Evolutionary conservation across 768 basidiomycete species (phyloP), one percentile per base, ranked within the genome.

Genomic region (Porpolomopsis calyptriformis): DNA sequence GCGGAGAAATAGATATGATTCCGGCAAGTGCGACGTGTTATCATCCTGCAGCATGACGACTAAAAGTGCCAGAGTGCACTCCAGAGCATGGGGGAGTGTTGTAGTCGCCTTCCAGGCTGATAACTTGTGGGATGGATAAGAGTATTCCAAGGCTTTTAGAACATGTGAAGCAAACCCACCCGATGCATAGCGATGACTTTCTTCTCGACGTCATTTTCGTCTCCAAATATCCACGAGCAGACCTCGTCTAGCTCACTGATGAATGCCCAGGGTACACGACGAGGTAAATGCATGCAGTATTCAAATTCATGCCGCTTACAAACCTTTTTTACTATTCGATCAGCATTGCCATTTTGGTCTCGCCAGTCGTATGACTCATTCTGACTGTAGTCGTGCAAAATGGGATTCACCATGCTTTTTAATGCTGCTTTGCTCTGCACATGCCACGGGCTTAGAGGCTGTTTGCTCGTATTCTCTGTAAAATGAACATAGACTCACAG

Each of bases 61-160:
- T 18, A 91, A 62, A 14, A 90, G 63, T 2, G 80, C 70, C 10
- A 85, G 66, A 5, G 78, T 69, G 3, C 84, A 82, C 41, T 89
- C 86, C 22, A 91, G 69, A 1, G 89, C 83, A 56, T 88, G 85
- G 4, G 88, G 88, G n/a, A 90, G 73, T 29, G 76, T 61, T 10
- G 80, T 81, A 36, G 77, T 71, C n/a, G 74, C 74, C 59, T 67
- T 80, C 87, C 88, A 91, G 12, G 86, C 85, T 27, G 85, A 77
- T 47, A 90, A 63, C 87, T 89, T 54, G 40, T 34, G 26, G 40
- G 47, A 37, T 49, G 42, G 36, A 18, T 20, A n/a, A 18, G 45
- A 43, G 45, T n/a, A 48, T 47, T 55, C 14, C 41, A 45, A 36
- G 35, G 25, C 3, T 20, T 43, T 43, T 40, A 48, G 24, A 22